A percentile compares a stretch with the other conserved stretches of the same genome.
These are phyloP conservation scores for Eutypa lata DNA, from an alignment of 2,329 filamentous ascomycete genomes.

Conservation along the genomic window DNA sequence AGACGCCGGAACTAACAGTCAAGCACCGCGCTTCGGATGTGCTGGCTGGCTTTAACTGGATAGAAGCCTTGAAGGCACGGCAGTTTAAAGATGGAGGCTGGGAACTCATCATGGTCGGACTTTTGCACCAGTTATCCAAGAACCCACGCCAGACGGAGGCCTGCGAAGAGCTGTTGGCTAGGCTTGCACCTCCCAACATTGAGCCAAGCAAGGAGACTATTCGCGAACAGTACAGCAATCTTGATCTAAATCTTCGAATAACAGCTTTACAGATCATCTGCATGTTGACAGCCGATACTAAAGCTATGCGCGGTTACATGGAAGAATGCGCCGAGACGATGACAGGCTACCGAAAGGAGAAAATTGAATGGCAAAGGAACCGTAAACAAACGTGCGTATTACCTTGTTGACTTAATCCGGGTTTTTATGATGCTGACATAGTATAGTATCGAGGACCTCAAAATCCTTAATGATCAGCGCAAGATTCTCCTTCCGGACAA, in stretches of 20 bases:
- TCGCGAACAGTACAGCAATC: slow-evolving; percentile 64
- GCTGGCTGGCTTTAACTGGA: slow-evolving; percentile 74
- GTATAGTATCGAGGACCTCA: slow-evolving; percentile 66
- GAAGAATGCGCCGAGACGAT: slow-evolving; percentile 90
- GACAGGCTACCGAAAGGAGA: slow-evolving; percentile 92
- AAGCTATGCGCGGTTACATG: slow-evolving; percentile 81
- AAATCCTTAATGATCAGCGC: slow-evolving; percentile 66
- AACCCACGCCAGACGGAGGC: slow-evolving; percentile 64
- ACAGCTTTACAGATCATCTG: slow-evolving; percentile 81
- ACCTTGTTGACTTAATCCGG: not conserved
- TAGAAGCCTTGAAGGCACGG: slow-evolving; percentile 76
- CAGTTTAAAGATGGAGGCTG: slow-evolving; percentile 87
- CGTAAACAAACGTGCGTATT: slow-evolving; percentile 61
- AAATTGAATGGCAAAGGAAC: slow-evolving; percentile 85
- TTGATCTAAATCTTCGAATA: slow-evolving; percentile 82
- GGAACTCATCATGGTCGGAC: slow-evolving; percentile 83
- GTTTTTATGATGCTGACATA: slow-evolving; percentile 23
- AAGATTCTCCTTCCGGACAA: slow-evolving; percentile 73
- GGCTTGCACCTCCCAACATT: slow-evolving; percentile 75
- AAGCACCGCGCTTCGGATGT: slow-evolving; percentile 74
- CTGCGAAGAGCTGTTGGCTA: slow-evolving; percentile 75
- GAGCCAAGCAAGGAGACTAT: slow-evolving; percentile 76
- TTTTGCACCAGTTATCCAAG: slow-evolving; percentile 81
- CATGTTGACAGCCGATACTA: slow-evolving; percentile 81
- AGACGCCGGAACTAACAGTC: slow-evolving; percentile 44